Percentiles rank a stretch among this genome's conserved stretches.
Evolutionary conservation across 768 basidiomycete species (phyloP).

Genomic region (Rhodotorula toruloides): DNA sequence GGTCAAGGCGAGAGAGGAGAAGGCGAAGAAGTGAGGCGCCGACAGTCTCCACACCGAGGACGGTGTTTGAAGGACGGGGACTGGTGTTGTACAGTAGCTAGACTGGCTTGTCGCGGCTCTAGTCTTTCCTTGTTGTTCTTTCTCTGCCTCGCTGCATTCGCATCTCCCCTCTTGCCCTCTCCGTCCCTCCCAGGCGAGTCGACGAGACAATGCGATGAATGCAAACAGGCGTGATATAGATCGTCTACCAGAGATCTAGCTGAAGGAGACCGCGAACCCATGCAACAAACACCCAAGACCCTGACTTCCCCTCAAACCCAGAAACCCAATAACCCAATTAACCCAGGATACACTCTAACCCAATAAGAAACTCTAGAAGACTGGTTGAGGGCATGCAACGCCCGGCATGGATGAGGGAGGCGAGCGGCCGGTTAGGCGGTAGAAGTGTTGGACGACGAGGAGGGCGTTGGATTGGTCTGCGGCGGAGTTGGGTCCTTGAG

Average conservation of each 20-base stretch:
- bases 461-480: constrained; percentile 17
- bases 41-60: too few relatives aligned
- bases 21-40: not conserved
- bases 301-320: not conserved
- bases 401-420: not conserved
- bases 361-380: too few relatives aligned
- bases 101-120: not conserved
- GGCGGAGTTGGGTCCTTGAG: constrained; percentile 8
- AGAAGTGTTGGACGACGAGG: constrained; percentile 25
- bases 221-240: too few relatives aligned
- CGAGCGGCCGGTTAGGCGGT: constrained; percentile 13
- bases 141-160: not conserved
- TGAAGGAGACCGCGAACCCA: too few relatives aligned
- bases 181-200: fast-evolving
- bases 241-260: too few relatives aligned
- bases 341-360: too few relatives aligned
- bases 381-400: constrained; percentile 28
- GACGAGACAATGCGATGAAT: too few relatives aligned
- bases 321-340: too few relatives aligned
- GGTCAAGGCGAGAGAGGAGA: constrained; percentile 12
- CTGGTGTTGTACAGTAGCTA: too few relatives aligned
- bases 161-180: not conserved
- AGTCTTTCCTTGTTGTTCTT: not conserved
- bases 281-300: too few relatives aligned
- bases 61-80: too few relatives aligned